phyloP scores from a whole-genome alignment of 352 stramenopile genomes.

The Phytophthora pisi region DNA sequence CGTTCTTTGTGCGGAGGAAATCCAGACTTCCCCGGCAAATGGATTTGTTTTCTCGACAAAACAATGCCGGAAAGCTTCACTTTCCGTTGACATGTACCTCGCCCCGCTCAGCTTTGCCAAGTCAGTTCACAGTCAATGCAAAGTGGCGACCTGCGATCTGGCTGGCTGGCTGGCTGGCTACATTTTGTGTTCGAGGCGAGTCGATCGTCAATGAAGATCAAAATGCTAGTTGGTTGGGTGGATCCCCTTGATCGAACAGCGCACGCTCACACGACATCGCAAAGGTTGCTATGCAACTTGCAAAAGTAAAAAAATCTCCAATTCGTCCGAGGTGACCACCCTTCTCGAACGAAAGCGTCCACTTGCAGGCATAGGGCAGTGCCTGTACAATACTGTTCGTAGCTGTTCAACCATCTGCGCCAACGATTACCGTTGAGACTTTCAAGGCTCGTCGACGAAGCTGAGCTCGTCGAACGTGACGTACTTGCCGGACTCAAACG shows the following conservation, averaged over 20 bases:
- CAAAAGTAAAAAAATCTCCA: not conserved
- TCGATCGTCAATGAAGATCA: not conserved
- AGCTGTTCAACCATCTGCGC: not conserved
- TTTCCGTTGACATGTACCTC: no score
- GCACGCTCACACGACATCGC: not conserved
- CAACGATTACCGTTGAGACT: not conserved
- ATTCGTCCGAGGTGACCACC: slow-evolving; percentile 10
- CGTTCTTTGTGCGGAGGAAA: not conserved
- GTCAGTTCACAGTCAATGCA: not conserved
- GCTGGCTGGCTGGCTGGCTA: not conserved
- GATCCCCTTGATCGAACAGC: not conserved
- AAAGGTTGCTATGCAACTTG: not conserved
- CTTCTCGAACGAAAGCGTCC: slow-evolving; percentile 23
- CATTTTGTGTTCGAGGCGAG: not conserved
- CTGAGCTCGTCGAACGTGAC: slow-evolving; percentile 76
- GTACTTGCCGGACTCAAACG: slow-evolving; percentile 67
- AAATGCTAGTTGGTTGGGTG: not conserved
- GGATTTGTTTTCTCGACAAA: not conserved
- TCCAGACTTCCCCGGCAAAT: not conserved
- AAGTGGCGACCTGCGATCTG: not conserved
- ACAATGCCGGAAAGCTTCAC: no score
- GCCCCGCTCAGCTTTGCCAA: not conserved
- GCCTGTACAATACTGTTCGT: not conserved
- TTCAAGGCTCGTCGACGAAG: slow-evolving; percentile 18
- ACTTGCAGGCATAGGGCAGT: slow-evolving; percentile 11